Conservation (phyloP, 2,329 filamentous ascomycete species). For the Colletotrichum kahawae region DNA sequence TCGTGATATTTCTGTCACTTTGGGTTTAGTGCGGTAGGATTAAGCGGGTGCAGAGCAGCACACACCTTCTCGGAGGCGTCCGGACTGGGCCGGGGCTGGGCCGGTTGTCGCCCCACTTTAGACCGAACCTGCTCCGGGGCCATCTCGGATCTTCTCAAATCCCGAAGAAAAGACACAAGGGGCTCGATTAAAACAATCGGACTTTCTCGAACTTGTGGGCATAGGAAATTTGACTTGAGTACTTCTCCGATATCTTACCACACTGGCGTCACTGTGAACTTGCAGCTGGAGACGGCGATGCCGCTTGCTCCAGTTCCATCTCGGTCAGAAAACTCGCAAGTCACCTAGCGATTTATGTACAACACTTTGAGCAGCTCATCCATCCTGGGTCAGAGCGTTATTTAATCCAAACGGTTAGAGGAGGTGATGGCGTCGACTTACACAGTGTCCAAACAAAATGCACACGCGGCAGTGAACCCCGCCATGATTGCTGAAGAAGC, state of each 20-base stretch:
- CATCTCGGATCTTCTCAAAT: neutral
- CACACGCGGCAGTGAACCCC: neutral
- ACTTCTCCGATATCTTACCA: neutral
- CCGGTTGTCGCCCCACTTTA: neutral
- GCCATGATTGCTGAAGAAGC: neutral
- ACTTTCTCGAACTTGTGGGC: neutral
- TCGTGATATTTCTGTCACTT: neutral
- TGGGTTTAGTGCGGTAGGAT: neutral
- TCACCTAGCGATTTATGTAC: neutral
- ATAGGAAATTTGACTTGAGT: neutral
- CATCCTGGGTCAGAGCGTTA: neutral
- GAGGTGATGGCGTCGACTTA: neutral
- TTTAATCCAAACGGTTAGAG: fast-evolving
- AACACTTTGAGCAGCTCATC: neutral
- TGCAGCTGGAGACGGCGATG: neutral
- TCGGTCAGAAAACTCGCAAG: neutral
- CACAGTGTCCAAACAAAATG: neutral
- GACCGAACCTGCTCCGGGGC: neutral
- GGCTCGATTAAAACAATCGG: neutral
- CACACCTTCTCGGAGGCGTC: neutral
- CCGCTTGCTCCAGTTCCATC: neutral
- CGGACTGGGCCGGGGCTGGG: neutral
- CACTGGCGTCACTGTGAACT: neutral
- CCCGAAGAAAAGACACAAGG: neutral
- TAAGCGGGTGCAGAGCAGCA: neutral